These are phyloP conservation scores for Apiospora rasikravindrae DNA, from an alignment of 2,329 filamentous ascomycete genomes.

Conservation along the genomic window DNA sequence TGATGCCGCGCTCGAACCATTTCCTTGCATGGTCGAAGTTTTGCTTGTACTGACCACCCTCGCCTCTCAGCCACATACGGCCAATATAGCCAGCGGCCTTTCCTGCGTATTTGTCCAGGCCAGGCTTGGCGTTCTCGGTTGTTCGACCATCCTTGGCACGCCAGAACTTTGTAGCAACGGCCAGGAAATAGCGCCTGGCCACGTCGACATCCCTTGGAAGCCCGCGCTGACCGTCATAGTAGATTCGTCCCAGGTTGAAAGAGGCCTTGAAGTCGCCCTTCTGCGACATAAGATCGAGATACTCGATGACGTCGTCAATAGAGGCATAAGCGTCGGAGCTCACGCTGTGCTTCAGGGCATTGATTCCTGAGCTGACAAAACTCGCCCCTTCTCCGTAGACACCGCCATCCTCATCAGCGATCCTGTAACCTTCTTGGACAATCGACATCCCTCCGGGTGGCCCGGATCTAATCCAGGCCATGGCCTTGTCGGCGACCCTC, in stretches of 20 bases:
- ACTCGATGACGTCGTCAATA: constrained; percentile 93
- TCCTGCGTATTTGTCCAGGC: constrained; percentile 77
- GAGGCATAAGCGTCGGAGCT: constrained; percentile 84
- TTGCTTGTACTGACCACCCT: constrained; percentile 72
- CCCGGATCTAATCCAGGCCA: constrained; percentile 84
- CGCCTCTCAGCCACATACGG: constrained; percentile 86
- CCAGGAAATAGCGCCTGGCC: constrained; percentile 81
- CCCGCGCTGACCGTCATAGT: constrained; percentile 84
- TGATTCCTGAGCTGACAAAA: constrained; percentile 82
- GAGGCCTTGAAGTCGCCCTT: constrained; percentile 90
- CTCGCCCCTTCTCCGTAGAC: constrained; percentile 96
- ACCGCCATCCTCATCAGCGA: constrained; percentile 89
- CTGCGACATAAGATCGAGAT: constrained; percentile 85
- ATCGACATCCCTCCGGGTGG: constrained; percentile 86
- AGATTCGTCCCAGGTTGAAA: constrained; percentile 82
- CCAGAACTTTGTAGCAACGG: constrained; percentile 84
- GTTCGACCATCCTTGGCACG: constrained; percentile 72
- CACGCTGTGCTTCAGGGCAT: constrained; percentile 74
- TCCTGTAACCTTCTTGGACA: constrained; percentile 78
- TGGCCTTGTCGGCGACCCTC: constrained; percentile 89
- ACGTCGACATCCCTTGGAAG: constrained; percentile 74
- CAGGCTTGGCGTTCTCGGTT: constrained; percentile 69
- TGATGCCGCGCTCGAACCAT: constrained; percentile 84
- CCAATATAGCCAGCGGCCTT: constrained; percentile 89
- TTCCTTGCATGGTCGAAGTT: constrained; percentile 76